These are phyloP conservation scores for Cyanophora paradoxa DNA, from an alignment of 78 protist genomes.

Conservation along the genomic window DNA sequence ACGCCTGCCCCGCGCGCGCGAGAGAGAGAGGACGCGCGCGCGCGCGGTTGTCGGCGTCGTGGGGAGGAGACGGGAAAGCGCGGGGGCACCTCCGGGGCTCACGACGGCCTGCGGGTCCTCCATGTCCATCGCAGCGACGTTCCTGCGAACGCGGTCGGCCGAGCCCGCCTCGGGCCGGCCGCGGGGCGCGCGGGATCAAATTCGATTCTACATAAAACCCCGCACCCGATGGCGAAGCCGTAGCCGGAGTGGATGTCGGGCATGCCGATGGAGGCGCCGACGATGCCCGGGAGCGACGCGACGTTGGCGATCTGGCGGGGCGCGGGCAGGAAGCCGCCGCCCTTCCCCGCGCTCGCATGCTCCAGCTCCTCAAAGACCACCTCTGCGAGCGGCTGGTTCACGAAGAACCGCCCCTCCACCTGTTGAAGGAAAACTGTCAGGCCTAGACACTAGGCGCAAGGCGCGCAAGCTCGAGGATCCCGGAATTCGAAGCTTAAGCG, in stretches of 20 bases:
- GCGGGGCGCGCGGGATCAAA: no score
- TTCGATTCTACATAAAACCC: slow-evolving; percentile 77
- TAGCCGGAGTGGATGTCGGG: slow-evolving; percentile 88
- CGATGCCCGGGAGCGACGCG: slow-evolving; percentile 46
- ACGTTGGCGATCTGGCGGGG: slow-evolving; percentile 39
- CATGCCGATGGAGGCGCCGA: slow-evolving; percentile 64
- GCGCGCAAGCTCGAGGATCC: no score
- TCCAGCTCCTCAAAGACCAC: neutral
- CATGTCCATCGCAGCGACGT: slow-evolving; percentile 83
- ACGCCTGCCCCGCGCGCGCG: no score
- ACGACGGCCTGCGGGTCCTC: slow-evolving; percentile 82
- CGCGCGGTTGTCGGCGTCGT: slow-evolving; percentile 75
- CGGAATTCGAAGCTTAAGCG: no score
- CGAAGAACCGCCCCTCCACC: neutral
- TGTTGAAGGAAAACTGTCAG: no score
- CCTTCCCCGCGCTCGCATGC: neutral
- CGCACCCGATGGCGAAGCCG: slow-evolving; percentile 91
- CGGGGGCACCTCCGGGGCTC: no score
- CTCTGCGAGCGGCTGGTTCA: neutral
- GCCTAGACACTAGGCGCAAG: no score
- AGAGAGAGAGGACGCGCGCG: slow-evolving; percentile 80
- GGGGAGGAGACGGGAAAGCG: no score
- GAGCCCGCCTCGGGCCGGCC: slow-evolving; percentile 78
- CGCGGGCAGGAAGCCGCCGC: slow-evolving; percentile 43
- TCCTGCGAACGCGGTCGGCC: slow-evolving; percentile 80